Conservation (phyloP, 1,284 basidiomycete genomes). For the Stygiomarasmius scandens region DNA sequence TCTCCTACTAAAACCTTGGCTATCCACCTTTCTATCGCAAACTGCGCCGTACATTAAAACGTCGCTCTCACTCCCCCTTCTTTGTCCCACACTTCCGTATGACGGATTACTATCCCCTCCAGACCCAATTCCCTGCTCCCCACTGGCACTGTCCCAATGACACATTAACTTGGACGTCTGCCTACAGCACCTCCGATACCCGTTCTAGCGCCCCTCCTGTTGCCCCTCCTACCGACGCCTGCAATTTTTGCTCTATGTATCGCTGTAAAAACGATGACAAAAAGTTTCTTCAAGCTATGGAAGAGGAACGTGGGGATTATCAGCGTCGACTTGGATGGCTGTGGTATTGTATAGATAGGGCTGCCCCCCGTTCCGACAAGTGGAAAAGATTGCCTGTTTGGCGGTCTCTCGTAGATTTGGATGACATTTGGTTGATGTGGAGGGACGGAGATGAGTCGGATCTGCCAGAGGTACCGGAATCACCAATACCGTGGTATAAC, state of each 20-base stretch:
- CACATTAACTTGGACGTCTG: too few species aligned
- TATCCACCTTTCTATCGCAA: too few species aligned
- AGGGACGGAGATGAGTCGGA: not conserved
- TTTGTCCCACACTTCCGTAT: too few species aligned
- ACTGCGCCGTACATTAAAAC: too few species aligned
- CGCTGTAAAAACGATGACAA: not conserved
- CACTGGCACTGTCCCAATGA: too few species aligned
- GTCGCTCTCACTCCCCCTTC: too few species aligned
- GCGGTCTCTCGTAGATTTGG: not conserved
- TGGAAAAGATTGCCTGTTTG: not conserved
- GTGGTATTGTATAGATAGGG: not conserved
- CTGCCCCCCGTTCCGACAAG: not conserved
- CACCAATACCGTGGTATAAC: too few species aligned
- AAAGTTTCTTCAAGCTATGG: not conserved
- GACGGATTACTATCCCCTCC: too few species aligned
- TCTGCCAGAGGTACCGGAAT: not conserved
- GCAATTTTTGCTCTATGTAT: not conserved
- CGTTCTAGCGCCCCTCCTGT: too few species aligned
- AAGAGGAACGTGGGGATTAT: not conserved
- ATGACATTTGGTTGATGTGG: not conserved
- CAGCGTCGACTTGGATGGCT: not conserved
- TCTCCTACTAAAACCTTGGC: too few species aligned
- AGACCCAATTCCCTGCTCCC: too few species aligned
- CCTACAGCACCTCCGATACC: too few species aligned
- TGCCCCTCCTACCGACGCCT: not conserved